A percentile compares a stretch with the other conserved stretches of the same genome.
Evolutionary conservation across 371 early-diverging fungal species (phyloP).

Genomic region (Mortierella sp.): DNA sequence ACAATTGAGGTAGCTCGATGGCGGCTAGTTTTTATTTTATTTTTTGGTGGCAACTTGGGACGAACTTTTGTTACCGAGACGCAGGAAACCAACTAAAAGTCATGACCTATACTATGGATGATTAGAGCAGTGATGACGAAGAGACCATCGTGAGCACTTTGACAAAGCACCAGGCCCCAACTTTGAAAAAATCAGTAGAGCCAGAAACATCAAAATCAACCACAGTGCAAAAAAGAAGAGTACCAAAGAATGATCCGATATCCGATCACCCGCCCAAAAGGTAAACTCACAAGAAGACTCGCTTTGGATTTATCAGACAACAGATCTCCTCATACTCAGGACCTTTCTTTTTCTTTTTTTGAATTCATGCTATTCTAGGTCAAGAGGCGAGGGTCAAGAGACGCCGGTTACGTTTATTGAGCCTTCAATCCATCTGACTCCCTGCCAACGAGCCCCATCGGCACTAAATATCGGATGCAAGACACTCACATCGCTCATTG

Average conservation of each 20-base stretch:
- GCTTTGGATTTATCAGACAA: no score
- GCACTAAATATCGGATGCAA: conserved; percentile 28
- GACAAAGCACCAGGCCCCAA: neutral
- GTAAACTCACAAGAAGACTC: no score
- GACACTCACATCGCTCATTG: conserved; percentile 29
- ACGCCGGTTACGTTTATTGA: conserved; percentile 25
- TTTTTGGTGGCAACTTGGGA: conserved; percentile 15
- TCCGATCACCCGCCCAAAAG: no score
- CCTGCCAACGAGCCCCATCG: conserved; percentile 25
- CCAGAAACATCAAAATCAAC: neutral
- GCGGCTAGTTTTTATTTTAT: neutral
- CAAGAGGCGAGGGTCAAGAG: neutral
- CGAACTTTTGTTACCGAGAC: no score
- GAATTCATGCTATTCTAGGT: neutral
- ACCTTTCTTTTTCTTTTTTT: neutral
- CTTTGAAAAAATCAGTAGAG: no score
- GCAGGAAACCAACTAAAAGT: neutral
- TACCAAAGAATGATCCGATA: neutral
- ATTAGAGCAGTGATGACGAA: conserved; percentile 20
- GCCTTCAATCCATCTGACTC: conserved; percentile 24
- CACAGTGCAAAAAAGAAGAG: neutral
- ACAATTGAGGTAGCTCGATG: conserved; percentile 11
- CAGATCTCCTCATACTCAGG: no score
- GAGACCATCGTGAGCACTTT: neutral
- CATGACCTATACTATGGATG: neutral